Percentiles rank a stretch among this genome's conserved stretches.
Conservation (phyloP, 2,329 filamentous ascomycete genomes). For the Tympanopsis confertula region DNA sequence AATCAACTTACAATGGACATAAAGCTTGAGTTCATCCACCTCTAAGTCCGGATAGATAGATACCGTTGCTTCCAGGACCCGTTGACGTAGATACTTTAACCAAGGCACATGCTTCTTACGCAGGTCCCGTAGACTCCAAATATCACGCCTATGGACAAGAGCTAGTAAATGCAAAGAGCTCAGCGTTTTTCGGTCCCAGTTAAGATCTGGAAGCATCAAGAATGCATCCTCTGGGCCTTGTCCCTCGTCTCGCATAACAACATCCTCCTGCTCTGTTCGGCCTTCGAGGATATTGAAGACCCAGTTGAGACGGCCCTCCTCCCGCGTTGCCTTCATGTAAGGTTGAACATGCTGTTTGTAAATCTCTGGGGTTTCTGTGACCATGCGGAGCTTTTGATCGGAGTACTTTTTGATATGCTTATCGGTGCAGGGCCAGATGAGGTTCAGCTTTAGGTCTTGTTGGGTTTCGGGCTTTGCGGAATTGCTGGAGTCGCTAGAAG, state of each 20-base stretch:
- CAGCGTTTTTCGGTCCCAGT: conserved; percentile 58
- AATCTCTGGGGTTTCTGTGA: conserved; percentile 50
- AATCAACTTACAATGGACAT: conserved; percentile 37
- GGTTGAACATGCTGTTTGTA: conserved; percentile 41
- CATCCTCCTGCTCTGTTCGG: conserved; percentile 52
- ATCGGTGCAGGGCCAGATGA: conserved; percentile 57
- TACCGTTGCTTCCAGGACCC: conserved; percentile 40
- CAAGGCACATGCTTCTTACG: conserved; percentile 42
- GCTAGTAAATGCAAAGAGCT: conserved; percentile 41
- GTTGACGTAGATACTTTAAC: conserved; percentile 41
- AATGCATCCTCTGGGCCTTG: conserved; percentile 30
- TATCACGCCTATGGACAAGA: conserved; percentile 47
- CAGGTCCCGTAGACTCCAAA: conserved; percentile 52
- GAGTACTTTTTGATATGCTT: conserved; percentile 56
- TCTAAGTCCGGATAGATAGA: conserved; percentile 44
- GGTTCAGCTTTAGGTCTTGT: conserved; percentile 52
- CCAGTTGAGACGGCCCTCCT: conserved; percentile 51
- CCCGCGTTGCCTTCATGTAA: conserved; percentile 44
- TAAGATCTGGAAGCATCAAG: conserved; percentile 45
- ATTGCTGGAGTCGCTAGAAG: conserved; percentile 14
- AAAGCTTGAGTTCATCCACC: conserved; percentile 52
- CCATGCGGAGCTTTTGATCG: conserved; percentile 43
- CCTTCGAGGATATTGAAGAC: conserved; percentile 60
- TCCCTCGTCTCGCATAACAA: conserved; percentile 37
- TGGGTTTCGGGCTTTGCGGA: conserved; percentile 13